Evolutionary conservation across 2,329 filamentous ascomycete species (phyloP).

Genomic region (Rachicladosporium sp.): DNA sequence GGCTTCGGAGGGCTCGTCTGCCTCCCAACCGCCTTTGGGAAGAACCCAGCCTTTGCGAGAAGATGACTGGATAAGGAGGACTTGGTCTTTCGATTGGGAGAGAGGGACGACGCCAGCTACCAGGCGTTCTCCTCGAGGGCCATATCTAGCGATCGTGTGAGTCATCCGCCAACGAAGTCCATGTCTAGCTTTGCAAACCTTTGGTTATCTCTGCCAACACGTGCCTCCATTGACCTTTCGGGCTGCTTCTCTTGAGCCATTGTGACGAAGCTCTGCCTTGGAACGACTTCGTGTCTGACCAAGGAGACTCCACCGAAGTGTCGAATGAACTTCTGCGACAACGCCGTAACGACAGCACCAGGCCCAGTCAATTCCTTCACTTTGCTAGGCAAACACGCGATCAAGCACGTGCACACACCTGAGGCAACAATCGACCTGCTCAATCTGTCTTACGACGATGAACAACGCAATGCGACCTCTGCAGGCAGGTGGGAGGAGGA

Average conservation of each 20-base stretch:
- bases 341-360: too few relatives aligned
- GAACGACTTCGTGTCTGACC: too few relatives aligned
- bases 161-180: too few relatives aligned
- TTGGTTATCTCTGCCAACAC: conserved; percentile 67
- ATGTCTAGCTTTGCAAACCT: conserved; percentile 25
- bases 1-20: conserved; percentile 75
- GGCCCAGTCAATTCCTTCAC: too few relatives aligned
- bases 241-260: conserved; percentile 31
- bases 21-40: conserved; percentile 96
- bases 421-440: too few relatives aligned
- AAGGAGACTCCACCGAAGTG: too few relatives aligned
- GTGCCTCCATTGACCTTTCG: conserved; percentile 48
- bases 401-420: too few relatives aligned
- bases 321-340: too few relatives aligned
- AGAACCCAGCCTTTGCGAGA: conserved; percentile 89
- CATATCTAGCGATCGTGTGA: conserved; percentile 53
- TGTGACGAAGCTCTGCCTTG: conserved; percentile 2
- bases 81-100: conserved; percentile 71
- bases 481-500: too few relatives aligned
- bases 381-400: too few relatives aligned
- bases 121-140: conserved; percentile 78
- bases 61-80: conserved; percentile 87
- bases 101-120: conserved; percentile 91
- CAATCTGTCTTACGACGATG: too few relatives aligned
- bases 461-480: too few relatives aligned